phyloP scores from a whole-genome alignment of 192 early-diverging fungal species.

The Coemansia sp. region DNA sequence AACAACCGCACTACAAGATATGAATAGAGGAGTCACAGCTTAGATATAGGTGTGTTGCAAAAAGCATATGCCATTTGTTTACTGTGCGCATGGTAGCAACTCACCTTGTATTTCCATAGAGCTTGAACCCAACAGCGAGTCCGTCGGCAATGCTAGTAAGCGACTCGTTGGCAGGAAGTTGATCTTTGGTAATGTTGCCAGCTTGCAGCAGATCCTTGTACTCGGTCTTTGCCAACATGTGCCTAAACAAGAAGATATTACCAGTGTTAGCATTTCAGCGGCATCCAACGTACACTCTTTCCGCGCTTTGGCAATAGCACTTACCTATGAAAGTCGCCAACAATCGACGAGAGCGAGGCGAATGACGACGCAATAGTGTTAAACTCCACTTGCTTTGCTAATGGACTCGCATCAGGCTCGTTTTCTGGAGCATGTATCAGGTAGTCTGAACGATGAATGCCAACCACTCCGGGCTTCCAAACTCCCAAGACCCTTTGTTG shows the following conservation, averaged over 20 bases:
- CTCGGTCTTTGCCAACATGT: conserved; percentile 37
- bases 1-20: conserved; percentile 66
- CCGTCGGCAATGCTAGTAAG: conserved; percentile 72
- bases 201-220: conserved; percentile 27
- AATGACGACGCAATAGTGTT: conserved; percentile 97
- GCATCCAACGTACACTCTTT: background rate
- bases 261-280: background rate
- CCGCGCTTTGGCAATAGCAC: background rate
- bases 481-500: conserved; percentile 51
- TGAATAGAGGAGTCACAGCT: background rate
- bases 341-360: conserved; percentile 74
- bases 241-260: conserved; percentile 1
- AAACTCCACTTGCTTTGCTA: conserved; percentile 87
- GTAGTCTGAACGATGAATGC: conserved; percentile 93
- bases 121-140: conserved; percentile 68
- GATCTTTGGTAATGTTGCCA: conserved; percentile 13
- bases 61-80: background rate
- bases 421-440: conserved; percentile 69
- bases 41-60: background rate
- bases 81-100: background rate
- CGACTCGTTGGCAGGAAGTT: conserved; percentile 71
- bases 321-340: conserved; percentile 79
- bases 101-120: conserved; percentile 37
- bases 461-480: conserved; percentile 67
- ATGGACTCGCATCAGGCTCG: conserved; percentile 35